Percentiles rank a stretch among this genome's conserved stretches.
phyloP scores from a whole-genome alignment of 176 grass and related monocot genomes.

The Paspalum vaginatum region DNA sequence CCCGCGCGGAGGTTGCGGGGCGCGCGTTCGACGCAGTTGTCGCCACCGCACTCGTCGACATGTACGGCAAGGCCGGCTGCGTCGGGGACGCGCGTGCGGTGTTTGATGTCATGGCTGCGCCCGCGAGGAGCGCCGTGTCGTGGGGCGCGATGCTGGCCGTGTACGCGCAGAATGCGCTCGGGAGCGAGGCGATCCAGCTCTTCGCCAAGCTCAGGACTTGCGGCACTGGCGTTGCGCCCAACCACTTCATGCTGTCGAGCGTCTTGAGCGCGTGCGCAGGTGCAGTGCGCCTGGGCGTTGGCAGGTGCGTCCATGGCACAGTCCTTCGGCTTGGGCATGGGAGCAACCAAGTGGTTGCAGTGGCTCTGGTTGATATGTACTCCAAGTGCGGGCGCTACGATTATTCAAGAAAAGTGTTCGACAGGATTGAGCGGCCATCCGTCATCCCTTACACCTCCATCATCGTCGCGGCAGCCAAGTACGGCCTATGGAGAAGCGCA shows the following conservation, averaged over 20 bases:
- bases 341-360: slow-evolving; percentile 49
- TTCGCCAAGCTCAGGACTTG: slow-evolving; percentile 46
- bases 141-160: slow-evolving; percentile 75
- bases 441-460: slow-evolving; percentile 75
- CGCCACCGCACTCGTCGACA: slow-evolving; percentile 62
- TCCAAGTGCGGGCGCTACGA: slow-evolving; percentile 68
- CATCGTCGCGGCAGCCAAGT: slow-evolving; percentile 70
- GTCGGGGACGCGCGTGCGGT: slow-evolving; percentile 49
- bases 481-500: slow-evolving; percentile 39
- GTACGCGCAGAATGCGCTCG: slow-evolving; percentile 70
- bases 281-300: slow-evolving; percentile 50
- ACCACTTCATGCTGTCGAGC: slow-evolving; percentile 81
- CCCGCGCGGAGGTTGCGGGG: slow-evolving; percentile 50
- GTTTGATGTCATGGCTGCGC: slow-evolving; percentile 62
- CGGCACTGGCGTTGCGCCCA: slow-evolving; percentile 40
- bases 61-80: slow-evolving; percentile 74
- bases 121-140: slow-evolving; percentile 49
- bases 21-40: slow-evolving; percentile 45
- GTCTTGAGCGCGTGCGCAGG: slow-evolving; percentile 61
- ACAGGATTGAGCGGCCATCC: slow-evolving; percentile 57
- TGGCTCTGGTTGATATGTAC: slow-evolving; percentile 77
- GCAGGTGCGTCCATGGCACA: slow-evolving; percentile 58
- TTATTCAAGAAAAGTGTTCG: slow-evolving; percentile 60
- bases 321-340: slow-evolving; percentile 51
- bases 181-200: slow-evolving; percentile 56